Base-by-base conservation (phyloP, 1,284 basidiomycete species). In the Stereum hirsutum region DNA sequence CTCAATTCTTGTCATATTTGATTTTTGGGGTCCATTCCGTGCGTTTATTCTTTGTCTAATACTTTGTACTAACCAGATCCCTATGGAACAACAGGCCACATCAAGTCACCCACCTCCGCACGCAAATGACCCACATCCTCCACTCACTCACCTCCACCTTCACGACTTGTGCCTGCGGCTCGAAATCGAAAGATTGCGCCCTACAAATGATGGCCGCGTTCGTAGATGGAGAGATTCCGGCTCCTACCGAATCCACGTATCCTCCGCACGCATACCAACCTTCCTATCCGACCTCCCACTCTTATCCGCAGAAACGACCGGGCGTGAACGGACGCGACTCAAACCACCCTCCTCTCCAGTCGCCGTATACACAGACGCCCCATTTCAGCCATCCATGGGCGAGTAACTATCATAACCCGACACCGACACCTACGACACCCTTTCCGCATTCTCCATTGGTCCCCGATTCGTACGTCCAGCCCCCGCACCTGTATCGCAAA, bases 141-240 rank as follows among this genome's bases (percentile, higher is more conserved):
- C 81, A 86, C 33, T 73, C 83, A n/a, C 69, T 91, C 36, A 69
- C 78, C 10, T 81, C 79, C 14, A 85, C 79, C 0, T 89, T 89
- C 56, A 78, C 78, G 2, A 80, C 81, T 1, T 91, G 88, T 50
- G 88, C 87, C 0, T 89, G 87, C 52, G 80, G 80, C 5, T 62
- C 69, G 5, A 67, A 66, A 2, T 69, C 77, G 4, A 68, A 66
- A 15, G 76, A 81, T 43, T 89, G 88, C 54, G 82, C 77, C 0
- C 57, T 89, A 17, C 66, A 65, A 2, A 74, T 80, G 39, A 82
- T 87, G 74, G 74, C 74, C 20, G 66, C 68, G 27, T 74, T 87
- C 46, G 79, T 83, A 14, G 73, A 79, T 30, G 66, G 63, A 17
- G 62, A 66, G 38, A 57, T 56, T 30, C 55, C 61, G 6, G 48